phyloP scores from a whole-genome alignment of 768 basidiomycete species.

The Lyophyllum atratum region DNA sequence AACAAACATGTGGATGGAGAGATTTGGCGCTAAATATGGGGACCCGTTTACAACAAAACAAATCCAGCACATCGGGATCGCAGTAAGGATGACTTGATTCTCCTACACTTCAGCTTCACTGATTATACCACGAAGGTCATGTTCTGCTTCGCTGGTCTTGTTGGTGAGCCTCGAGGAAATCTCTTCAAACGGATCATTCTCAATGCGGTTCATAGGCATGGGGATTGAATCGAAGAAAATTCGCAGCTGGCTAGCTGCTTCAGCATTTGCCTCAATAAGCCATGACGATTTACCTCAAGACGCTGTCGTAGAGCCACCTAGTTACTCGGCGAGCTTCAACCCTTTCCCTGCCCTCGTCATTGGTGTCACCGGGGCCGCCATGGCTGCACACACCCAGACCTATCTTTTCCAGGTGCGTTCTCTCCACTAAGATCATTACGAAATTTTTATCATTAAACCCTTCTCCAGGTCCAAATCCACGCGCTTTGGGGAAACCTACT shows the following conservation, averaged over 20 bases:
- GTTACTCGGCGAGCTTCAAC: constrained; percentile 80
- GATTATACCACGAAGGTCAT: constrained; percentile 56
- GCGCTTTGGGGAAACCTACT: constrained; percentile 89
- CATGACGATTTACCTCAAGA: constrained; percentile 35
- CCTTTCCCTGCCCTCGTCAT: constrained; percentile 93
- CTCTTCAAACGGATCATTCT: not conserved
- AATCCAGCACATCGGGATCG: constrained; percentile 93
- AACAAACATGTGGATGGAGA: constrained; percentile 97
- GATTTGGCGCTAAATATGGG: constrained; percentile 80
- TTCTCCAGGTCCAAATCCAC: constrained; percentile 79
- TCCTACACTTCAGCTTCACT: not conserved
- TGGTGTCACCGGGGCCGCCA: constrained; percentile 90
- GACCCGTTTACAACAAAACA: constrained; percentile 90
- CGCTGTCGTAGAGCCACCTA: constrained; percentile 64
- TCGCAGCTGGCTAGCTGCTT: constrained; percentile 71
- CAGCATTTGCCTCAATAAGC: constrained; percentile 39
- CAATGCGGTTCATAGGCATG: constrained; percentile 45
- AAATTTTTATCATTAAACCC: not conserved
- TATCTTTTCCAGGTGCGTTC: constrained; percentile 82
- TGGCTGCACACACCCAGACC: constrained; percentile 89
- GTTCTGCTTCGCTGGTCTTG: constrained; percentile 92
- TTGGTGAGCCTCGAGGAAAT: constrained; percentile 44
- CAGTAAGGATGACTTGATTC: constrained; percentile 45
- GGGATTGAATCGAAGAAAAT: constrained; percentile 79
- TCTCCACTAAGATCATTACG: not conserved